These are phyloP conservation scores for Zalerion maritima DNA, from an alignment of 495 filamentous ascomycete species.

Conservation along the genomic window DNA sequence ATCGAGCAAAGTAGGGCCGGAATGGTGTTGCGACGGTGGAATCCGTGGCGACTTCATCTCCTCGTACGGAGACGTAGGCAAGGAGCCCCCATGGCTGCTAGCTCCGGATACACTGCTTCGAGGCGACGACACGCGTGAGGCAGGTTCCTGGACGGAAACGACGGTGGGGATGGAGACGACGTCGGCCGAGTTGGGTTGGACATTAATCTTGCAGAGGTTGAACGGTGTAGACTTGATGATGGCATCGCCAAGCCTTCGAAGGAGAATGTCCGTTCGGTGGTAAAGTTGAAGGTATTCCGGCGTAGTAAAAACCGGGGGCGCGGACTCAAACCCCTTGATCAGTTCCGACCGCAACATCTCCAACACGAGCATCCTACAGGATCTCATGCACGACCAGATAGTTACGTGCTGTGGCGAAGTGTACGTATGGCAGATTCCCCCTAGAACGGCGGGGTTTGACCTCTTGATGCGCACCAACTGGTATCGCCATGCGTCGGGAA, in stretches of 20 bases:
- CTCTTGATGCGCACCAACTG: conserved; percentile 16
- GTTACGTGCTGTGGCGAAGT: conserved; percentile 33
- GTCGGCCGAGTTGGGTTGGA: no score
- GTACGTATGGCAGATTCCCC: conserved; percentile 40
- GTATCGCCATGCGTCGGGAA: conserved; percentile 26
- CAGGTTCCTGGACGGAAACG: conserved; percentile 9
- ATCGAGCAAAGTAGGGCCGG: conserved; percentile 18
- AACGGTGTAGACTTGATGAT: no score
- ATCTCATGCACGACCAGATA: conserved; percentile 43
- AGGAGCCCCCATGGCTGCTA: no score
- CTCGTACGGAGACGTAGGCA: no score
- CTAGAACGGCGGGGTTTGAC: conserved; percentile 27
- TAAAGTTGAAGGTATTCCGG: conserved; percentile 13
- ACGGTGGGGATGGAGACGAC: conserved; percentile 12
- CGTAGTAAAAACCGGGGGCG: conserved; percentile 4
- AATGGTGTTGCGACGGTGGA: no score
- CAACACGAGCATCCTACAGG: conserved; percentile 40
- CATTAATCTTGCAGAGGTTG: no score
- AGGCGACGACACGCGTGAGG: background rate
- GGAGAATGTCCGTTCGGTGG: conserved; percentile 17
- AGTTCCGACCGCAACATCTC: conserved; percentile 33
- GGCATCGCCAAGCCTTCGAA: conserved; percentile 21
- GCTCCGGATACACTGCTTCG: no score
- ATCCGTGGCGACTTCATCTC: no score
- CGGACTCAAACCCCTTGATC: conserved; percentile 8